Conservation (phyloP, 495 filamentous ascomycete genomes). For the Apodospora peruviana region DNA sequence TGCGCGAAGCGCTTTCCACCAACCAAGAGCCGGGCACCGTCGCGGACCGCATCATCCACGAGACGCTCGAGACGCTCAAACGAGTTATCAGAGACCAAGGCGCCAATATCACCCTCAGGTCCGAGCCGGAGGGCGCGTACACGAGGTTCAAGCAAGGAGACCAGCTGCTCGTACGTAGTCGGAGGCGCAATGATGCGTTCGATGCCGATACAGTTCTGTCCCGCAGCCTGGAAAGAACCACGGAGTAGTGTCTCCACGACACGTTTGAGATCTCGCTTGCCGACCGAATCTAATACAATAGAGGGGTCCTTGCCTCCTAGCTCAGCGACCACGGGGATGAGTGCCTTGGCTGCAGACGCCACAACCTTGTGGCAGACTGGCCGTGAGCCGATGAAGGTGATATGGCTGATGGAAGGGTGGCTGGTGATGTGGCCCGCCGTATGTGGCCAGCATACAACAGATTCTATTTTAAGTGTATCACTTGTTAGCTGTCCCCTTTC, state of each 20-base stretch:
- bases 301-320: slow-evolving; percentile 94
- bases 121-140: slow-evolving; percentile 64
- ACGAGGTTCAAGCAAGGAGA: slow-evolving; percentile 62
- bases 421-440: slow-evolving; percentile 78
- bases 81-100: slow-evolving; percentile 72
- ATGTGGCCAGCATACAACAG: slow-evolving; percentile 78
- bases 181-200: slow-evolving; percentile 85
- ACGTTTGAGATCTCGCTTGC: slow-evolving; percentile 52
- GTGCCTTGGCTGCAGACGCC: slow-evolving; percentile 70
- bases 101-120: slow-evolving; percentile 71
- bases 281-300: slow-evolving; percentile 79
- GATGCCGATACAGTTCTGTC: slow-evolving; percentile 96
- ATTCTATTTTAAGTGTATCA: slow-evolving; percentile 31
- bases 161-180: slow-evolving; percentile 63
- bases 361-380: slow-evolving; percentile 85
- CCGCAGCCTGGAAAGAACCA: slow-evolving; percentile 91
- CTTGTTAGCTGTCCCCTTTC: not conserved
- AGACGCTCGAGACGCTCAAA: slow-evolving; percentile 68
- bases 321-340: slow-evolving; percentile 83
- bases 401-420: slow-evolving; percentile 75
- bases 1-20: slow-evolving; percentile 73
- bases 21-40: slow-evolving; percentile 73
- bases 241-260: slow-evolving; percentile 80
- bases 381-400: slow-evolving; percentile 96
- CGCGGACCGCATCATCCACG: slow-evolving; percentile 66